Evolutionary conservation across 2,329 filamentous ascomycete genomes (phyloP).

Genomic region (Aspergillus sp.): DNA sequence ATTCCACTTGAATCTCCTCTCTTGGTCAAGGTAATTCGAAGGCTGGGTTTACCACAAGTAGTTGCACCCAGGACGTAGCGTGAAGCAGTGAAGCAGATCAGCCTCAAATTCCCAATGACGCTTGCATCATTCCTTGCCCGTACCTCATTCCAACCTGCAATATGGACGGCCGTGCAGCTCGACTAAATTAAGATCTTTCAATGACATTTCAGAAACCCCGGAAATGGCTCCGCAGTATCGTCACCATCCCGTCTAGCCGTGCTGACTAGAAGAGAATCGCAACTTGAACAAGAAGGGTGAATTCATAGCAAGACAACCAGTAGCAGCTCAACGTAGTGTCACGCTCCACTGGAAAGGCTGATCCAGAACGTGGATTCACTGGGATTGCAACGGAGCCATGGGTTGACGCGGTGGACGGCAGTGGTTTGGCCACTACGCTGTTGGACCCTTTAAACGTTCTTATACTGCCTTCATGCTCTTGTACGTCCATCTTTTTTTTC

Average conservation of each 20-base stretch:
- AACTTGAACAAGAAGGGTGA: neutral
- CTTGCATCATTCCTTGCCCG: neutral
- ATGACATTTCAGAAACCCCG: neutral
- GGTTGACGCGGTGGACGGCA: conserved; percentile 6
- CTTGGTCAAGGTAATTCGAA: neutral
- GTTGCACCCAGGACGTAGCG: neutral
- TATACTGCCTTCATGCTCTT: neutral
- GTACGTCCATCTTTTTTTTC: neutral
- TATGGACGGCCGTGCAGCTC: neutral
- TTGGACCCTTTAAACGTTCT: neutral
- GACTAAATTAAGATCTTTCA: neutral
- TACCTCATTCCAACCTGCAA: neutral
- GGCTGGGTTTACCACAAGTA: neutral
- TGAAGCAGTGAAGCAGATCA: neutral
- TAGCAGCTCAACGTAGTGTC: conserved; percentile 17
- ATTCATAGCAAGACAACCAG: conserved; percentile 1
- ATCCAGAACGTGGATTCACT: conserved; percentile 16
- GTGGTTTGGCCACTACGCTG: conserved; percentile 5
- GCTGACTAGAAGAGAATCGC: neutral
- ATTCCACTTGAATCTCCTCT: neutral
- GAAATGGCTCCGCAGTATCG: conserved; percentile 2
- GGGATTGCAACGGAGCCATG: conserved; percentile 29
- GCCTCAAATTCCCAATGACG: neutral
- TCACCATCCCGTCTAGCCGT: neutral
- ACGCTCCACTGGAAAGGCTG: conserved; percentile 19